Evolutionary conservation across 1,284 basidiomycete genomes (phyloP).

Genomic region (Fomitiporia mediterranea): DNA sequence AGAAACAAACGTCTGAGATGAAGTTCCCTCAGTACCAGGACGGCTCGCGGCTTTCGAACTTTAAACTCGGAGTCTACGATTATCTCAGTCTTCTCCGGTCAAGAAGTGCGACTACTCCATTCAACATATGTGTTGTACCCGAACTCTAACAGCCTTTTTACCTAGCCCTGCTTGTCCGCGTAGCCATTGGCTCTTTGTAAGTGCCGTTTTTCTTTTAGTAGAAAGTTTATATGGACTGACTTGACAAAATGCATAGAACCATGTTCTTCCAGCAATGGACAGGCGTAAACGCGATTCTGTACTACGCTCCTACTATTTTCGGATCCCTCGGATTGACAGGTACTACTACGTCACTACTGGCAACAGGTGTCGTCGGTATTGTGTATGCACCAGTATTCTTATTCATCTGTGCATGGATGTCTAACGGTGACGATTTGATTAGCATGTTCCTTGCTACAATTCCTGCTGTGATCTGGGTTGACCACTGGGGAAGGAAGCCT

Average conservation of each 20-base stretch:
- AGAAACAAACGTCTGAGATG: constrained; percentile 53
- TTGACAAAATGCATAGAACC: constrained; percentile 38
- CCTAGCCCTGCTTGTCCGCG: constrained; percentile 55
- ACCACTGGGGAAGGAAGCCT: constrained; percentile 65
- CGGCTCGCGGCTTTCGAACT: constrained; percentile 48
- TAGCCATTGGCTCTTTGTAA: constrained; percentile 53
- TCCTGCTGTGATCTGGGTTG: constrained; percentile 69
- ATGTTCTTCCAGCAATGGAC: constrained; percentile 78
- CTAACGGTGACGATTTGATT: constrained; percentile 13
- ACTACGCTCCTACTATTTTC: constrained; percentile 69
- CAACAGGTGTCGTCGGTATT: constrained; percentile 81
- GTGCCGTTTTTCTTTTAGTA: constrained; percentile 21
- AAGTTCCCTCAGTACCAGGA: constrained; percentile 66
- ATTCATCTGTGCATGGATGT: not conserved
- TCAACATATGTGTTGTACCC: not conserved
- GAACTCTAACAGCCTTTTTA: constrained; percentile 19
- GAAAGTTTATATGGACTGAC: not conserved
- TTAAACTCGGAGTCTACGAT: constrained; percentile 55
- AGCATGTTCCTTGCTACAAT: constrained; percentile 74
- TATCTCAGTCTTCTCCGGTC: constrained; percentile 53
- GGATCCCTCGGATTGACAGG: constrained; percentile 49
- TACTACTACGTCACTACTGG: constrained; percentile 59
- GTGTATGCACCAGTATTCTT: constrained; percentile 42
- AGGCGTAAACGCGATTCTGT: constrained; percentile 63
- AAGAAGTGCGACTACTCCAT: constrained; percentile 36